A percentile compares a stretch with the other conserved stretches of the same genome.
Evolutionary conservation across 345 rosid species (phyloP).

Genomic region (Zanthoxylum bungeanum): DNA sequence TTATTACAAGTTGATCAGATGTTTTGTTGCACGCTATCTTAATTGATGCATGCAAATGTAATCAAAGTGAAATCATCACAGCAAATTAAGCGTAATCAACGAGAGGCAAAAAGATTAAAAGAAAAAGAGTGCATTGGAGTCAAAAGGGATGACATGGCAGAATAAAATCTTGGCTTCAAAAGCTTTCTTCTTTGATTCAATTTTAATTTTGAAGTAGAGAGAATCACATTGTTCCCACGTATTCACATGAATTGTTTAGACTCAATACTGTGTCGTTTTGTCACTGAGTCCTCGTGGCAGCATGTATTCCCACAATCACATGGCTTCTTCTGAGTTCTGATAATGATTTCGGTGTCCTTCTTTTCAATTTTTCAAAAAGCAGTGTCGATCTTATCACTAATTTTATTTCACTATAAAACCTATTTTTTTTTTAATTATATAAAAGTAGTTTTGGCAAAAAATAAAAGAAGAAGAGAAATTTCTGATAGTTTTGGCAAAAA

Average conservation of each 20-base stretch:
- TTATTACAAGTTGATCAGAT: not conserved
- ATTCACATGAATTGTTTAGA: constrained; percentile 17
- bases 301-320: not conserved
- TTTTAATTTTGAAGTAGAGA: not conserved
- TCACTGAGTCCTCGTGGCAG: not conserved
- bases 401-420: no score
- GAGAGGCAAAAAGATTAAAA: not conserved
- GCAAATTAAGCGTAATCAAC: not conserved
- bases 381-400: no score
- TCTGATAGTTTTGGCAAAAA: no score
- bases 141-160: not conserved
- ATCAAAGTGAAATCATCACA: constrained; percentile 2
- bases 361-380: not conserved
- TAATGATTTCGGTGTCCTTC: not conserved
- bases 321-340: not conserved
- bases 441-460: no score
- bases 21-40: not conserved
- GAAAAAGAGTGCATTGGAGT: not conserved
- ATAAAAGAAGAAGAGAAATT: no score
- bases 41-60: not conserved
- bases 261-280: not conserved
- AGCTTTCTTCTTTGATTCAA: not conserved
- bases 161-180: not conserved
- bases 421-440: no score
- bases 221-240: constrained; percentile 5